These are phyloP conservation scores for Penicillium sp. DNA, from an alignment of 2,329 filamentous ascomycete genomes.

Conservation along the genomic window DNA sequence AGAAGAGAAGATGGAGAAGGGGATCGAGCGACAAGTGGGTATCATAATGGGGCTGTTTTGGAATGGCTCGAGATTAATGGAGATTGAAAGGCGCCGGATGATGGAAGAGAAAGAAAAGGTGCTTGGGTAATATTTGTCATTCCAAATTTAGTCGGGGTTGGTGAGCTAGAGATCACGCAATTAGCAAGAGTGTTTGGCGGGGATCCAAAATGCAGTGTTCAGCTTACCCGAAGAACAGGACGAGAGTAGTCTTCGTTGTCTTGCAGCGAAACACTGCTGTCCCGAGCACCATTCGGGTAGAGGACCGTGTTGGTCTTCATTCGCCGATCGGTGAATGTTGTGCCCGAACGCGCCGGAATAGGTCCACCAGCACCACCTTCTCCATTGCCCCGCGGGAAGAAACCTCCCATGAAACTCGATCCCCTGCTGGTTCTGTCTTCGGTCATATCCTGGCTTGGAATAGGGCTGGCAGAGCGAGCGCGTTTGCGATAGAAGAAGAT, in stretches of 20 bases:
- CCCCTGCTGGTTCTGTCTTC: conserved; percentile 34
- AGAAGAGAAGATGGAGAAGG: conserved; percentile 19
- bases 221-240: conserved; percentile 43
- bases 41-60: conserved; percentile 39
- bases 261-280: conserved; percentile 47
- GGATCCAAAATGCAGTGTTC: background rate
- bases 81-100: conserved; percentile 16
- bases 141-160: conserved; percentile 33
- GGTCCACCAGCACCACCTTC: conserved; percentile 9
- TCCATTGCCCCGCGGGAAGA: conserved; percentile 28
- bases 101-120: conserved; percentile 11
- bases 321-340: conserved; percentile 44
- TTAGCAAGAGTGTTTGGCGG: conserved; percentile 13
- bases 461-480: conserved; percentile 27
- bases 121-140: conserved; percentile 9
- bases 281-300: conserved; percentile 41
- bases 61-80: conserved; percentile 29
- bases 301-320: conserved; percentile 44
- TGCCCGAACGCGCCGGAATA: conserved; percentile 21
- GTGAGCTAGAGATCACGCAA: conserved; percentile 25
- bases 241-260: conserved; percentile 50
- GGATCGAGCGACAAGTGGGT: conserved; percentile 35
- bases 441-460: conserved; percentile 31
- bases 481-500: conserved; percentile 41
- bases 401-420: conserved; percentile 34